Percentiles rank a stretch among this genome's conserved stretches.
These are phyloP conservation scores for Fusarium nurragi DNA, from an alignment of 2,329 filamentous ascomycete genomes.

Conservation along the genomic window DNA sequence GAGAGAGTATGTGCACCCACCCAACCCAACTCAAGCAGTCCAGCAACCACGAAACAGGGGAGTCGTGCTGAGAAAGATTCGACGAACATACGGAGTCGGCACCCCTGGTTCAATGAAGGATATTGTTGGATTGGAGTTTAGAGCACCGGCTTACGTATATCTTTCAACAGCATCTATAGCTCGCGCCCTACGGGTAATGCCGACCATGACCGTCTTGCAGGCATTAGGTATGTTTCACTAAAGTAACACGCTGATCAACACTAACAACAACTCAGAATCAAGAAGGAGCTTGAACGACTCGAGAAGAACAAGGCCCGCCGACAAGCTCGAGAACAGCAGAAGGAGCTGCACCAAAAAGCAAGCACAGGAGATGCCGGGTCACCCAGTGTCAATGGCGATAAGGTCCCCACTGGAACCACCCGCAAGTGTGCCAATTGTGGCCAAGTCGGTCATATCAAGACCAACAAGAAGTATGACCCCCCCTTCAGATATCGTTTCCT, in stretches of 20 bases:
- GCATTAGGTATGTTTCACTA: slow-evolving; percentile 50
- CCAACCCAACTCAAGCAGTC: slow-evolving; percentile 7
- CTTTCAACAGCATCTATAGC: slow-evolving; percentile 59
- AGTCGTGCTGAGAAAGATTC: slow-evolving; percentile 10
- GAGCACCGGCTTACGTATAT: slow-evolving; percentile 52
- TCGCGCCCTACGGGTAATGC: slow-evolving; percentile 60
- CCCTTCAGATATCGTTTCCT: slow-evolving; percentile 20
- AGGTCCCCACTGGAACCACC: slow-evolving; percentile 72
- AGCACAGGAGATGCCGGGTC: slow-evolving; percentile 59
- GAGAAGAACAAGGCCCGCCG: slow-evolving; percentile 92
- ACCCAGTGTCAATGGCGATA: slow-evolving; percentile 59
- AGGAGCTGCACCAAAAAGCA: slow-evolving; percentile 66
- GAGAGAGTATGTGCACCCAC: slow-evolving; percentile 69
- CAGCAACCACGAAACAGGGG: slow-evolving; percentile 6
- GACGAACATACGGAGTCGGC: slow-evolving; percentile 41
- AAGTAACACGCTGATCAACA: neutral
- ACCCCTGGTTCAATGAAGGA: slow-evolving; percentile 46
- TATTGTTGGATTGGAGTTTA: slow-evolving; percentile 49
- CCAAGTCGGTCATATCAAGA: slow-evolving; percentile 97
- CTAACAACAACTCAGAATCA: slow-evolving; percentile 50
- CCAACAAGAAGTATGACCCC: slow-evolving; percentile 88
- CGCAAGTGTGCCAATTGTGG: slow-evolving; percentile 98
- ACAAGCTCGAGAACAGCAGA: slow-evolving; percentile 89
- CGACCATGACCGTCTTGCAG: slow-evolving; percentile 60
- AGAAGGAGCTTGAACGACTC: slow-evolving; percentile 79